phyloP scores from a whole-genome alignment of 257 asterid species.

The Petrea volubilis region DNA sequence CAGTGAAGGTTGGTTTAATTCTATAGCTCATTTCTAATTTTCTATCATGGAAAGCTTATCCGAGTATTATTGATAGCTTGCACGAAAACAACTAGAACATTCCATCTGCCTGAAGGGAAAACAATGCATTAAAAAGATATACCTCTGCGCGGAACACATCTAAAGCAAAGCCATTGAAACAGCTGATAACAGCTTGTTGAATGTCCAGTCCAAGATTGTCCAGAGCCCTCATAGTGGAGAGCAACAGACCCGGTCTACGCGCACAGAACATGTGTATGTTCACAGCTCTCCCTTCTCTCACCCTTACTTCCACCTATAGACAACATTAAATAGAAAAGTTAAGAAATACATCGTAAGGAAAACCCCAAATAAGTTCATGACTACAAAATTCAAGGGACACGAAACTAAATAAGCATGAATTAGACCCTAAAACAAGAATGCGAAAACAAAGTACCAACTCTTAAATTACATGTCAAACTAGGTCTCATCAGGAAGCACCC shows the following conservation, averaged over 20 bases:
- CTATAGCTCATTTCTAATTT: not conserved
- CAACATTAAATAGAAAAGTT: not conserved
- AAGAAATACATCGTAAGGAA: not conserved
- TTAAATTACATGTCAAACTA: not conserved
- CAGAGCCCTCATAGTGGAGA: conserved; percentile 79
- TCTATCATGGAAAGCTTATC: too few species aligned
- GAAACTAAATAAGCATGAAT: not conserved
- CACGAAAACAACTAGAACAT: not conserved
- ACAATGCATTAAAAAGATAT: not conserved
- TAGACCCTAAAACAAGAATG: not conserved
- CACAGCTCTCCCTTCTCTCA: conserved; percentile 80
- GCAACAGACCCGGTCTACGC: conserved; percentile 79
- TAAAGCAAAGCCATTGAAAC: conserved; percentile 87
- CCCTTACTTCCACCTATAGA: conserved; percentile 73
- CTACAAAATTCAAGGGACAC: not conserved
- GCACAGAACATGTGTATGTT: conserved; percentile 88
- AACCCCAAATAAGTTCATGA: not conserved
- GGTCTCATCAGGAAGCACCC: not conserved
- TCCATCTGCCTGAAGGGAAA: not conserved
- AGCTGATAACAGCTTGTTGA: conserved; percentile 96
- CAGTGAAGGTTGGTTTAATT: too few species aligned
- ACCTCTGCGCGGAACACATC: conserved; percentile 94
- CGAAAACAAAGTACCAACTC: not conserved
- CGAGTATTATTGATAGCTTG: not conserved
- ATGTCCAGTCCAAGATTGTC: conserved; percentile 87